phyloP scores from a whole-genome alignment of 257 asterid species.

The Plantago ovata region DNA sequence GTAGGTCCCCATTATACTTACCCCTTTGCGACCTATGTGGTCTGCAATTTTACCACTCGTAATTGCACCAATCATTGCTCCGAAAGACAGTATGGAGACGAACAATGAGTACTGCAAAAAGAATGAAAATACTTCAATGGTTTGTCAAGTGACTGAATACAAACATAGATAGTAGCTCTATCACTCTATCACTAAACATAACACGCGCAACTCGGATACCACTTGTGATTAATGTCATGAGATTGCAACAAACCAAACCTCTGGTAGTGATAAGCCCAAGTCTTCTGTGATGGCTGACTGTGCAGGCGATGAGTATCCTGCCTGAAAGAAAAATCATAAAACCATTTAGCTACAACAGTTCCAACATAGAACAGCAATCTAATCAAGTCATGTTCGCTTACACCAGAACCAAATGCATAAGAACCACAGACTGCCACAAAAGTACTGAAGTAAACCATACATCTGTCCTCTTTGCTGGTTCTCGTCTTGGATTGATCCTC shows the following conservation, averaged over 20 bases:
- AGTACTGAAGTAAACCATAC: constrained; percentile 77
- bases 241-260: constrained; percentile 61
- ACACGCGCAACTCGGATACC: too few species aligned
- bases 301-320: constrained; percentile 81
- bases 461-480: constrained; percentile 45
- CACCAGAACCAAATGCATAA: constrained; percentile 81
- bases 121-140: constrained; percentile 1
- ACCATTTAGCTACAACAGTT: background rate
- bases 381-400: constrained; percentile 22
- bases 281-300: constrained; percentile 58
- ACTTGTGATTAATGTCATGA: too few species aligned
- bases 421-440: constrained; percentile 88
- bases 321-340: background rate
- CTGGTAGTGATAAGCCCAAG: constrained; percentile 67
- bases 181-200: too few species aligned
- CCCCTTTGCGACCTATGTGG: constrained; percentile 84
- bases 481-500: too few species aligned
- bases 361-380: background rate
- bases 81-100: constrained; percentile 85
- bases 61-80: constrained; percentile 97
- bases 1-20: constrained; percentile 21
- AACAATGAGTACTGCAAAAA: constrained; percentile 74
- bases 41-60: constrained; percentile 89
- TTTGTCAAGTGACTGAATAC: background rate
- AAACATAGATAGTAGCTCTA: background rate